A percentile compares a stretch with the other conserved stretches of the same genome.
These are phyloP conservation scores for Amanita polypyramis DNA, from an alignment of 768 basidiomycete genomes.

Conservation along the genomic window DNA sequence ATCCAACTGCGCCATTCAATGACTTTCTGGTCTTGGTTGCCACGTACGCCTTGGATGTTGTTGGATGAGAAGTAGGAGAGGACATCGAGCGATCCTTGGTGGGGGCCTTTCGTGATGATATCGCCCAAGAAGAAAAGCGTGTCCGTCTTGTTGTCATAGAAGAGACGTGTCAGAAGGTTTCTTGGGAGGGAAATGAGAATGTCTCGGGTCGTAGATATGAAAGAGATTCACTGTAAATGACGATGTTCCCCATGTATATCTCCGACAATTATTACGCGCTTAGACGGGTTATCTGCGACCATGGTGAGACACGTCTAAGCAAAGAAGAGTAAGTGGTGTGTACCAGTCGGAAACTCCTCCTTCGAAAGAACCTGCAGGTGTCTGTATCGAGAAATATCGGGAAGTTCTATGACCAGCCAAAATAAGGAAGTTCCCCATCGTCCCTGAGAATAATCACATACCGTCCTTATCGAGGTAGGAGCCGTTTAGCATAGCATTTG, in stretches of 20 bases:
- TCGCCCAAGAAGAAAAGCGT: conserved; percentile 80
- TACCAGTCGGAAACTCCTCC: conserved; percentile 48
- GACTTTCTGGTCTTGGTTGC: conserved; percentile 89
- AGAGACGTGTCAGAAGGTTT: conserved; percentile 47
- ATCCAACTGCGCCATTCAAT: conserved; percentile 88
- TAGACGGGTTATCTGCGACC: conserved; percentile 33
- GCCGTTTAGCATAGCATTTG: background rate
- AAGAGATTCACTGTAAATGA: conserved; percentile 43
- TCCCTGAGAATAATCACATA: background rate
- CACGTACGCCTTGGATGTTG: conserved; percentile 72
- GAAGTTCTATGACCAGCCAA: conserved; percentile 22
- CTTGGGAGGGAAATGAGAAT: conserved; percentile 23
- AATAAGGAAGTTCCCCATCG: background rate
- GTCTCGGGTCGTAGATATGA: background rate
- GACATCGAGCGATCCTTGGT: conserved; percentile 48
- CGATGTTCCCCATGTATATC: conserved; percentile 81
- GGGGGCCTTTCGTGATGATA: conserved; percentile 59
- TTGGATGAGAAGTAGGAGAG: conserved; percentile 54
- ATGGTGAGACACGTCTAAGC: background rate
- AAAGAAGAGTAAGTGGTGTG: background rate
- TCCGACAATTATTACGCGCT: conserved; percentile 68
- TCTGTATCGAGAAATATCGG: conserved; percentile 48
- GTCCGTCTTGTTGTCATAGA: conserved; percentile 52
- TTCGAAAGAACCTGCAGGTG: conserved; percentile 29
- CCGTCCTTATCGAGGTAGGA: background rate